Evolutionary conservation across 2,329 filamentous ascomycete species (phyloP), one percentile per base, ranked within the genome.

Genomic region (Aspergillus felis): DNA sequence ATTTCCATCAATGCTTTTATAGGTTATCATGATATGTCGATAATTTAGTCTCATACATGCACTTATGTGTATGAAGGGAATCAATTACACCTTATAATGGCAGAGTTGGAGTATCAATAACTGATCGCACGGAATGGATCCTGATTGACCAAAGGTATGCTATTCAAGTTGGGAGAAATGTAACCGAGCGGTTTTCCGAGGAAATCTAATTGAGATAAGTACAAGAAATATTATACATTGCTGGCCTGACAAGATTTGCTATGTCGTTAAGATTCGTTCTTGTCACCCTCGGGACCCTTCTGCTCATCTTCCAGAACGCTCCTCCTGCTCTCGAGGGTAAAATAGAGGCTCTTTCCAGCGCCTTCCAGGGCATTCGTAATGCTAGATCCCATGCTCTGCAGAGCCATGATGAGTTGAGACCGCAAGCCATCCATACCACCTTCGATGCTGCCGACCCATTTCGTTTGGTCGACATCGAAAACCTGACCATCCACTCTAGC

Each of bases 401-500:
- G 81, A 77, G 96, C 84, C 61, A 80, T 79, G 54, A 97, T 87
- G 59, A 99, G 81, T 78, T 96, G 90, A 51, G 86, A 87, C 63
- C 91, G 84, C 68, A 99, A 79, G 4, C 90, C 89, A 42, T 91
- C 87, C 61, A 96, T 73, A 42, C 92, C 91, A 58, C 91, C 91
- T 64, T 89, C 81, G 66, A 97, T 95, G 38, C 88, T 82, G 57
- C 91, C 84, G 48, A 88, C 82, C 87, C 87, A 90, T 68, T 81
- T 85, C 28, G 82, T 80, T 55, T 89, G 89, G 10, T 87, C 86
- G 50, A 84, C 75, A 70, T 97, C 92, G 68, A 96, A 92, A 32
- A 91, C 85, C 73, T 86, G 88, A 61, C 90, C 90, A 70, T 99
- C 94, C 29, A 97, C 84, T 53, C 94, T 83, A 14, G 92, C 92